phyloP scores from a whole-genome alignment of 1,139 yeast species.

The Yamadazyma kanchanaburiensis region DNA sequence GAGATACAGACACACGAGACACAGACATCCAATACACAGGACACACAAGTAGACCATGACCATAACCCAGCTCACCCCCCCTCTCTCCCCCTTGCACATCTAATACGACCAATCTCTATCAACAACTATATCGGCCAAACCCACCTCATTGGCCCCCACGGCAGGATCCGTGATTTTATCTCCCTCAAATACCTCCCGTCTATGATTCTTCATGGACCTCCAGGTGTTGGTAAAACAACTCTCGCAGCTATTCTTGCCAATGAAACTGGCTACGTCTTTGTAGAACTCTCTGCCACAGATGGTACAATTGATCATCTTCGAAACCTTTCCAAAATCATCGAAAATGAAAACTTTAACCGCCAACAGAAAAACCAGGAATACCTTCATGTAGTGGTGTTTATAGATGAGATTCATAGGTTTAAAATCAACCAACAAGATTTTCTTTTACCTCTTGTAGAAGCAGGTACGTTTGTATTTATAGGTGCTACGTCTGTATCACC shows the following conservation, averaged over 20 bases:
- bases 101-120: conserved; percentile 22
- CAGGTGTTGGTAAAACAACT: conserved; percentile 47
- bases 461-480: conserved; percentile 38
- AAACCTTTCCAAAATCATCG: conserved; percentile 21
- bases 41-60: too few species aligned
- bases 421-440: conserved; percentile 41
- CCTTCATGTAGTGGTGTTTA: conserved; percentile 33
- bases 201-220: conserved; percentile 44
- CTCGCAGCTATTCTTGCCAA: conserved; percentile 36
- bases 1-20: too few species aligned
- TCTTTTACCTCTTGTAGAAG: conserved; percentile 37
- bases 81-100: too few species aligned
- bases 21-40: too few species aligned
- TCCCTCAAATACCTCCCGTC: conserved; percentile 40
- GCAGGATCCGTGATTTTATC: conserved; percentile 30
- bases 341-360: conserved; percentile 22
- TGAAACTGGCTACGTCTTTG: conserved; percentile 32
- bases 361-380: conserved; percentile 8
- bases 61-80: too few species aligned
- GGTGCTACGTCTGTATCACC: conserved; percentile 45
- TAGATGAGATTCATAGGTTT: conserved; percentile 45
- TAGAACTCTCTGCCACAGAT: conserved; percentile 41
- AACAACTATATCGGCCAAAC: conserved; percentile 35
- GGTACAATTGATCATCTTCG: conserved; percentile 28
- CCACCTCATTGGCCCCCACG: conserved; percentile 25